These are phyloP conservation scores for Penicillium sp. DNA, from an alignment of 2,329 filamentous ascomycete species.

Conservation along the genomic window DNA sequence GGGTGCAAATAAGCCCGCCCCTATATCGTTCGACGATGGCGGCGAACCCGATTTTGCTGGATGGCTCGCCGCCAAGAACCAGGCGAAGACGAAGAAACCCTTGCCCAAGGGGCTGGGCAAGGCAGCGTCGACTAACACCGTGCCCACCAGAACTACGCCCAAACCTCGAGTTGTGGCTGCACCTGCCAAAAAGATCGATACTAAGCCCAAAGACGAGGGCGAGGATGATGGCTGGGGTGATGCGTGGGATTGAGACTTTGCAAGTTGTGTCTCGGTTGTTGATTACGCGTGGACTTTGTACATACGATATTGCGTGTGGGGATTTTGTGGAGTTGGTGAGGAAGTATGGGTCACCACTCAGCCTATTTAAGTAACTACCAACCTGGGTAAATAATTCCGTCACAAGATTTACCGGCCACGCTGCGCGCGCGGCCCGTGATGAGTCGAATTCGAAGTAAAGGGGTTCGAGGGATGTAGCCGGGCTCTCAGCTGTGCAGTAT, in stretches of 20 bases:
- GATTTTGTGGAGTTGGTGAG: no score
- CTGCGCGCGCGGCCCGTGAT: no score
- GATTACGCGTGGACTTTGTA: no score
- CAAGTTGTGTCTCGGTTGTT: no score
- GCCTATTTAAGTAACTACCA: no score
- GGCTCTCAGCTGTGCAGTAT: no score
- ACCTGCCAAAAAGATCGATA: slow-evolving; percentile 66
- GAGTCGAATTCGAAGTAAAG: no score
- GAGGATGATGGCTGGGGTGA: slow-evolving; percentile 50
- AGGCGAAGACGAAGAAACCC: slow-evolving; percentile 68
- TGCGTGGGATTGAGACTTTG: slow-evolving; percentile 50
- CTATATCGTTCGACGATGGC: slow-evolving; percentile 70
- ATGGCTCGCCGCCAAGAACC: slow-evolving; percentile 83
- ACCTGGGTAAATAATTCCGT: no score
- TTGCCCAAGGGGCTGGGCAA: slow-evolving; percentile 83
- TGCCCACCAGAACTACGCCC: slow-evolving; percentile 37
- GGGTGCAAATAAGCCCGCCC: slow-evolving; percentile 31
- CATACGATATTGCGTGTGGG: no score
- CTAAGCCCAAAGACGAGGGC: slow-evolving; percentile 54
- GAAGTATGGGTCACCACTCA: no score
- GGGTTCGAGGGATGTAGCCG: no score
- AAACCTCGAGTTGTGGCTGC: slow-evolving; percentile 49
- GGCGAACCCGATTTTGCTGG: slow-evolving; percentile 93
- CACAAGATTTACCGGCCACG: no score
- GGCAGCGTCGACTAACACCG: slow-evolving; percentile 39